A percentile compares a stretch with the other conserved stretches of the same genome.
These are phyloP conservation scores for Scleroderma citrinum DNA, from an alignment of 768 basidiomycete genomes.

Conservation along the genomic window DNA sequence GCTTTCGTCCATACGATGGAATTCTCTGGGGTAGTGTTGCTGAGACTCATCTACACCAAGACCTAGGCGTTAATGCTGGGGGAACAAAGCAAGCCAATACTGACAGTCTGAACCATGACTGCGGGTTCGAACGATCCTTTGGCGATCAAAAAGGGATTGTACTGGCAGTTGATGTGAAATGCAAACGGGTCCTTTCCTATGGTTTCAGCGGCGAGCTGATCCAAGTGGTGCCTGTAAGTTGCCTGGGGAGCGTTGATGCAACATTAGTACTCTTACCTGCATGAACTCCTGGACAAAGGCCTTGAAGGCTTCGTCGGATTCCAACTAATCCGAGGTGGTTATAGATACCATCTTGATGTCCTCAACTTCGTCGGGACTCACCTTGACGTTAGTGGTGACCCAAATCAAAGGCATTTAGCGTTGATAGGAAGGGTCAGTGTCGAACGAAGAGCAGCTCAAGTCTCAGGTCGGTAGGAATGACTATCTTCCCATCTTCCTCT, in stretches of 20 bases:
- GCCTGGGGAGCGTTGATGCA: background rate
- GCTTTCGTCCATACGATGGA: constrained; percentile 51
- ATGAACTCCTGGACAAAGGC: constrained; percentile 47
- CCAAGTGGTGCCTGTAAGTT: background rate
- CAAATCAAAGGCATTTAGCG: constrained; percentile 36
- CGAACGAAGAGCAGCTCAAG: too few species aligned
- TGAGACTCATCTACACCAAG: constrained; percentile 48
- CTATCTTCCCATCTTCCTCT: too few species aligned
- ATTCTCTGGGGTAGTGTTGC: constrained; percentile 40
- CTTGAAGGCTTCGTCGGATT: constrained; percentile 25
- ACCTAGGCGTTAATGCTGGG: background rate
- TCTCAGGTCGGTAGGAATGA: too few species aligned
- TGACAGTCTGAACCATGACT: constrained; percentile 51
- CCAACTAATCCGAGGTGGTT: background rate
- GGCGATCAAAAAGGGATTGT: constrained; percentile 58
- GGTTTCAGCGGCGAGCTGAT: constrained; percentile 46
- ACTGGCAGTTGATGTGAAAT: constrained; percentile 48
- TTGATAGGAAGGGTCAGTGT: background rate
- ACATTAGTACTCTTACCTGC: constrained; percentile 33
- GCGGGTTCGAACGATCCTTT: constrained; percentile 62
- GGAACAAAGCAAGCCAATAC: constrained; percentile 11
- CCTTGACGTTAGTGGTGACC: constrained; percentile 36
- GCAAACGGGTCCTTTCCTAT: constrained; percentile 50
- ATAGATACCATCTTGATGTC: too few species aligned
- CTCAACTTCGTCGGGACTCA: constrained; percentile 6